phyloP scores from a whole-genome alignment of 345 rosid species.

The Populus davidiana region DNA sequence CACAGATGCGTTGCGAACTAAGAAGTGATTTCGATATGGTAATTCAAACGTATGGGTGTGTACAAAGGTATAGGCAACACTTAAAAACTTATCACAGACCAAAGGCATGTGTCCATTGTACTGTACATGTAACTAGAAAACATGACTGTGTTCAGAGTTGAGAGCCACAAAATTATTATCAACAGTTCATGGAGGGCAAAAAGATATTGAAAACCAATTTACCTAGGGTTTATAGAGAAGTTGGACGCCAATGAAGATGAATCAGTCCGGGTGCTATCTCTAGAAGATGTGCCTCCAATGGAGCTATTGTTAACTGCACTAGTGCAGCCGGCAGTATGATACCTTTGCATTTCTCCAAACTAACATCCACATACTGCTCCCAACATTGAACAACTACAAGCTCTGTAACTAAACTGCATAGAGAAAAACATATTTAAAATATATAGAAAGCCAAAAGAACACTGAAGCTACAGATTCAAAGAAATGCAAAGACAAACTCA shows the following conservation, averaged over 20 bases:
- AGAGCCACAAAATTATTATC: neutral
- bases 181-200: neutral
- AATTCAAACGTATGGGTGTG: neutral
- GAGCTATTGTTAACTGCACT: constrained; percentile 89
- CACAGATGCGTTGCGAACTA: neutral
- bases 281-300: constrained; percentile 68
- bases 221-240: constrained; percentile 74
- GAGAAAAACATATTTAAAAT: neutral
- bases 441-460: constrained; percentile 1
- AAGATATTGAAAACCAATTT: constrained; percentile 1
- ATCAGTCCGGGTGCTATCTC: constrained; percentile 75
- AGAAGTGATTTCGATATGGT: neutral
- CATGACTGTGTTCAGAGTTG: neutral
- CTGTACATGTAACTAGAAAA: neutral
- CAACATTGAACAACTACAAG: constrained; percentile 49
- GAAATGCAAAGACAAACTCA: neutral
- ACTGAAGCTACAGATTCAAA: neutral
- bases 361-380: constrained; percentile 80
- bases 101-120: neutral
- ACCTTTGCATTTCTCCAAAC: constrained; percentile 98
- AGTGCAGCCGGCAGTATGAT: constrained; percentile 83
- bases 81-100: neutral
- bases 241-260: constrained; percentile 66
- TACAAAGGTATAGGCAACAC: neutral
- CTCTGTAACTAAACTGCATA: constrained; percentile 39